These are phyloP conservation scores for Acer yangbiense DNA, from an alignment of 345 rosid species.

Conservation along the genomic window DNA sequence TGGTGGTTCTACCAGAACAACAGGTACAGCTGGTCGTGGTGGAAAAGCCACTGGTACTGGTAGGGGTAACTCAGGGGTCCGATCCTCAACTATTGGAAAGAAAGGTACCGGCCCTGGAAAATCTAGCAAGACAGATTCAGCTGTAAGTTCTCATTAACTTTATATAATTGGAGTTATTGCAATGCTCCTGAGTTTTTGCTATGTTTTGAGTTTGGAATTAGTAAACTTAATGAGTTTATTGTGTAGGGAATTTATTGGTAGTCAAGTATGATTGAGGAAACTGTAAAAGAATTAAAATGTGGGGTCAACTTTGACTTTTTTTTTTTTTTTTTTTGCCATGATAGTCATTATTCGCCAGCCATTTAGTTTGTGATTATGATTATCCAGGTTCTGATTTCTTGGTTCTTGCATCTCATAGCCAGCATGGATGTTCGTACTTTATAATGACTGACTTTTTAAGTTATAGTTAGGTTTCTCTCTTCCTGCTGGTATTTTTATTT, in stretches of 20 bases:
- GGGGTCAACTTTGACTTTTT: not conserved
- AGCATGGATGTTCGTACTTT: not conserved
- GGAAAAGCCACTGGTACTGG: slow-evolving; percentile 63
- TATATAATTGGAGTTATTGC: not conserved
- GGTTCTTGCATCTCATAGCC: not conserved
- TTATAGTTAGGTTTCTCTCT: not conserved
- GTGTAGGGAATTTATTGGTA: slow-evolving; percentile 1
- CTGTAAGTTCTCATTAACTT: slow-evolving; percentile 43
- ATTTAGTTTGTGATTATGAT: not conserved
- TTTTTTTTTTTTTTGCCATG: not conserved
- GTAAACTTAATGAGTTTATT: not conserved
- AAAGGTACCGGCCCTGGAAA: slow-evolving; percentile 72
- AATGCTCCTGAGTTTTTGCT: not conserved
- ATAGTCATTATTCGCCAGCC: too few species aligned
- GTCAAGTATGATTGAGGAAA: not conserved
- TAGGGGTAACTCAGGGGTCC: slow-evolving; percentile 59
- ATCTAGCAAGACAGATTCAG: slow-evolving; percentile 72
- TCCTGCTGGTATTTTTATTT: not conserved
- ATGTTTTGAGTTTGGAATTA: not conserved
- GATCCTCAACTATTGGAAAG: slow-evolving; percentile 78
- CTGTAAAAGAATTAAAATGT: not conserved
- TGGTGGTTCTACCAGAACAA: slow-evolving; percentile 56
- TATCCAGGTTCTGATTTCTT: not conserved
- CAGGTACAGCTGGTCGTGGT: slow-evolving; percentile 67
- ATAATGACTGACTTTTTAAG: not conserved